Conservation (phyloP, 805 yeast genomes). For the Kodamaea nitidulidarum region DNA sequence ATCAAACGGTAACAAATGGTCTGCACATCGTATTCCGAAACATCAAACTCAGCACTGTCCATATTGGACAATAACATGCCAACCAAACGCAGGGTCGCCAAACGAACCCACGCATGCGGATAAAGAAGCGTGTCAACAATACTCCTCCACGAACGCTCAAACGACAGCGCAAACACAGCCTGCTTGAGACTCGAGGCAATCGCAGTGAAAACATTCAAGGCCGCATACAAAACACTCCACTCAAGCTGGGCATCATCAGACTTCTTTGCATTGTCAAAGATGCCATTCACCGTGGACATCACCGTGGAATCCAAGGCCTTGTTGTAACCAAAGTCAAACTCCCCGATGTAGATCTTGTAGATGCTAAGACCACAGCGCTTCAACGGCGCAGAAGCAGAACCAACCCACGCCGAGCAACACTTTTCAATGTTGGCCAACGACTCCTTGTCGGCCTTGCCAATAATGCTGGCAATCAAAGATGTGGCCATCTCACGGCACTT, state of each 20-base stretch:
- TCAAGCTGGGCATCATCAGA: conserved; percentile 41
- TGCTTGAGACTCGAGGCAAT: conserved; percentile 38
- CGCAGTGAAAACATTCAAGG: conserved; percentile 49
- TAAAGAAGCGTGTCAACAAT: conserved; percentile 58
- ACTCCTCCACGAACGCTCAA: conserved; percentile 46
- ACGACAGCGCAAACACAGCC: conserved; percentile 21
- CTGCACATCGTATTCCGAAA: conserved; percentile 51
- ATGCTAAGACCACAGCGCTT: conserved; percentile 71
- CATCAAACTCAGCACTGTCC: conserved; percentile 30
- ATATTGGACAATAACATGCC: conserved; percentile 47
- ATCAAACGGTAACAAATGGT: conserved; percentile 62
- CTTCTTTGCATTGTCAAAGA: conserved; percentile 30
- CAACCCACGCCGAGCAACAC: conserved; percentile 59
- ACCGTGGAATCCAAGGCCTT: conserved; percentile 39
- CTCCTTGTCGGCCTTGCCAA: conserved; percentile 43
- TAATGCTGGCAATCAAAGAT: conserved; percentile 50
- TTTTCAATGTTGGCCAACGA: conserved; percentile 37
- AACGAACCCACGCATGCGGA: conserved; percentile 91
- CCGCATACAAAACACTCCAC: conserved; percentile 78
- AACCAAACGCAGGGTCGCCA: conserved; percentile 57
- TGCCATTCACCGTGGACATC: conserved; percentile 18
- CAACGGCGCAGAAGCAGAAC: conserved; percentile 45
- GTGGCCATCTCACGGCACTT: conserved; percentile 84
- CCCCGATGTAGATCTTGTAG: conserved; percentile 56
- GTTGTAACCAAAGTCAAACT: conserved; percentile 41